Evolutionary conservation across 768 basidiomycete genomes (phyloP).

Genomic region (Tylopilus subfusipes): DNA sequence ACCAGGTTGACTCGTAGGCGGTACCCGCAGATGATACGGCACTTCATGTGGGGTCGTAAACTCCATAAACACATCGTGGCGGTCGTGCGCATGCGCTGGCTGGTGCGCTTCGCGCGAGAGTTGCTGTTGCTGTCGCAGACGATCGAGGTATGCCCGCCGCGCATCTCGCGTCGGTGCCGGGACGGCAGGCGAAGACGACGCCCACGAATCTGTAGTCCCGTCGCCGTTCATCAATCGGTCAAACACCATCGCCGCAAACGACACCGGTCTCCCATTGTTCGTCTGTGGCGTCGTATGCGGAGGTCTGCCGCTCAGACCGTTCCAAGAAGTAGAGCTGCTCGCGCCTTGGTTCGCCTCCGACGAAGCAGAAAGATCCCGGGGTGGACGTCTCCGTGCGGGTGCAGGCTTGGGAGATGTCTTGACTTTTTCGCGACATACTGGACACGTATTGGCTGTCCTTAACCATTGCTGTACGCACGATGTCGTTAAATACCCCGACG

Average conservation of each 20-base stretch:
- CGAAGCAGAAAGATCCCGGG: background rate
- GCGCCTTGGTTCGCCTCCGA: constrained; percentile 11
- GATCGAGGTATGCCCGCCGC: constrained; percentile 10
- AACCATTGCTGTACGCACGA: constrained; percentile 68
- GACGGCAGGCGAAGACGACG: background rate
- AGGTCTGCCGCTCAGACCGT: constrained; percentile 4
- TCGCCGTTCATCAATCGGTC: constrained; percentile 22
- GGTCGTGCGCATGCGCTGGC: background rate
- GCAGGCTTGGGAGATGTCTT: constrained; percentile 23
- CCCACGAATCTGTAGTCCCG: background rate
- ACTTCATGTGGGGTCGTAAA: background rate
- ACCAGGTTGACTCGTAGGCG: constrained; percentile 10
- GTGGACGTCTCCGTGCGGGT: constrained; percentile 18
- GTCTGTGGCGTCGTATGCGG: constrained; percentile 5
- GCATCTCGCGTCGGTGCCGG: constrained; percentile 3
- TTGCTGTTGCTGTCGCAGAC: constrained; percentile 12
- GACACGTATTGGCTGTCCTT: constrained; percentile 69
- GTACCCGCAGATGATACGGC: constrained; percentile 6
- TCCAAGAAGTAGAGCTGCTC: background rate
- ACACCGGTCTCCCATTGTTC: constrained; percentile 12
- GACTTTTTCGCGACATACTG: constrained; percentile 72
- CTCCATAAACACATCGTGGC: background rate
- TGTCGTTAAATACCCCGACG: background rate
- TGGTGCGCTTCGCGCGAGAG: constrained; percentile 5
- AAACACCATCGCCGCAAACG: constrained; percentile 19